Conservation (phyloP, 208 protist genomes). For the Leishmania arabica region DNA sequence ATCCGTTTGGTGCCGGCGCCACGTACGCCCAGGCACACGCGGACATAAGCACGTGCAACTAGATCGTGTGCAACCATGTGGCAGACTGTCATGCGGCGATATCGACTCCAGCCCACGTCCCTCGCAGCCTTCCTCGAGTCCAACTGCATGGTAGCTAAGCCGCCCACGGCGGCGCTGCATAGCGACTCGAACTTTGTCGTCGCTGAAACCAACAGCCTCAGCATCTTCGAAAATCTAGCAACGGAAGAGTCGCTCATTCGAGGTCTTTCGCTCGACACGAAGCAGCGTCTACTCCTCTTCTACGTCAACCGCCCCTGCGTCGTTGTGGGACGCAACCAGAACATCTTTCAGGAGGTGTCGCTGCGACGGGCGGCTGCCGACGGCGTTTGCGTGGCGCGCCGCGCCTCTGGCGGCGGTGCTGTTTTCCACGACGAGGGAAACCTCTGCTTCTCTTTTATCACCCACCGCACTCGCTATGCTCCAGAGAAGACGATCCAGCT, state of each 20-base stretch:
- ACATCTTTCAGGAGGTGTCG: conserved; percentile 68
- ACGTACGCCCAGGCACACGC: not conserved
- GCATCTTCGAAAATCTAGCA: conserved; percentile 77
- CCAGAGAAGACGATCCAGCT: conserved; percentile 80
- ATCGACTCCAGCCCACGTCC: conserved; percentile 2
- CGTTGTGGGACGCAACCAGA: conserved; percentile 87
- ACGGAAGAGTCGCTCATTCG: conserved; percentile 77
- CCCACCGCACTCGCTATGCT: conserved; percentile 64
- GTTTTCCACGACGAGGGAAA: conserved; percentile 88
- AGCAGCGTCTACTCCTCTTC: conserved; percentile 52
- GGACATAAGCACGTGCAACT: not conserved
- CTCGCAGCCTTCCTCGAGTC: conserved; percentile 2
- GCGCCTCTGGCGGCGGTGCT: conserved; percentile 78
- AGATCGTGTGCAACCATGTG: conserved; percentile 5
- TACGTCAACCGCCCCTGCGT: conserved; percentile 87
- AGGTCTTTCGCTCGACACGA: conserved; percentile 42
- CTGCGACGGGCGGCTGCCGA: conserved; percentile 42
- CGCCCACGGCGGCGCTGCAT: conserved; percentile 7
- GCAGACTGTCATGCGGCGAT: not conserved
- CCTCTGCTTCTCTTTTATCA: conserved; percentile 85
- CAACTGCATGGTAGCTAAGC: conserved; percentile 8
- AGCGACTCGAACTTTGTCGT: conserved; percentile 12
- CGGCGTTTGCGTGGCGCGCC: conserved; percentile 64
- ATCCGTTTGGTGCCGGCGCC: not conserved
- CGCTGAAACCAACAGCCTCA: conserved; percentile 43